These are phyloP conservation scores for Liriodendron chinense DNA, from an alignment of 164 flowering plant genomes.

Conservation along the genomic window DNA sequence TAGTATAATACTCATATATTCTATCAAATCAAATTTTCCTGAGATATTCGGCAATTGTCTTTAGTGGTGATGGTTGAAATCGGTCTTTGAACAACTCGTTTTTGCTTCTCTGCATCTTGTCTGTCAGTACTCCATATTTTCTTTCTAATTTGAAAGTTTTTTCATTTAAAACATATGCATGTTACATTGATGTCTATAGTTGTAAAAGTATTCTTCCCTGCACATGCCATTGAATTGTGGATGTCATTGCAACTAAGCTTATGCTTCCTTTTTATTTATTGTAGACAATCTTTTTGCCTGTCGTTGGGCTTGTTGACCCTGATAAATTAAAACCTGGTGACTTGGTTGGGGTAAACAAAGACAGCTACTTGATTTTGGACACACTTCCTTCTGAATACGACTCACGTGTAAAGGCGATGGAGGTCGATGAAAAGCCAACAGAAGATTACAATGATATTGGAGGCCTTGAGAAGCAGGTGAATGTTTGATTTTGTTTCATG, in stretches of 20 bases:
- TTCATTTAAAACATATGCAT: not conserved
- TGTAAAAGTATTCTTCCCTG: too few relatives aligned
- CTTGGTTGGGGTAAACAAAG: slow-evolving; percentile 95
- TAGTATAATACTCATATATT: too few relatives aligned
- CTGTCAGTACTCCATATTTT: not conserved
- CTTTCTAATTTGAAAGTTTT: not conserved
- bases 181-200: not conserved
- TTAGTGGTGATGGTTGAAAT: too few relatives aligned
- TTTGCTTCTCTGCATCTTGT: too few relatives aligned
- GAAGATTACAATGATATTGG: slow-evolving; percentile 97
- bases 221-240: not conserved
- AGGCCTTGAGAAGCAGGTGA: slow-evolving; percentile 91
- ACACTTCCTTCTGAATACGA: slow-evolving; percentile 97
- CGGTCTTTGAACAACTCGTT: too few relatives aligned
- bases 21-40: too few relatives aligned
- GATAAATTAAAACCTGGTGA: slow-evolving; percentile 92
- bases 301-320: slow-evolving; percentile 95
- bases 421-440: slow-evolving; percentile 98
- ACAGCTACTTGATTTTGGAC: slow-evolving; percentile 90
- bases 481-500: not conserved
- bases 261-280: slow-evolving; percentile 14
- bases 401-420: slow-evolving; percentile 99
- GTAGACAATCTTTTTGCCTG: slow-evolving; percentile 94
- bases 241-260: not conserved
- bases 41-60: too few relatives aligned